Evolutionary conservation across 106 monocot genomes (phyloP).

Genomic region (Apostasia shenzhenica): DNA sequence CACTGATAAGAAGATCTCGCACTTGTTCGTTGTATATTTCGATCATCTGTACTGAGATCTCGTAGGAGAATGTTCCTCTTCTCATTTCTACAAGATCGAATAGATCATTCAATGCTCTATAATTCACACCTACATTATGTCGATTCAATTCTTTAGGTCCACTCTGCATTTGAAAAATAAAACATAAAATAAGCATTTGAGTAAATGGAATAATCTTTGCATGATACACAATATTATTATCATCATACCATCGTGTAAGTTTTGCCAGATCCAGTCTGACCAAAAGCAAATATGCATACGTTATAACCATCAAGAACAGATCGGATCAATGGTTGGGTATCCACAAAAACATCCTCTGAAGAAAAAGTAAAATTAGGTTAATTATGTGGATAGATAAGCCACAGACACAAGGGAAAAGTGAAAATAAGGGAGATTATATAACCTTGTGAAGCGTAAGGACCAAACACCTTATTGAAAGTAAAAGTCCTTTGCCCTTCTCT

Average conservation of each 20-base stretch:
- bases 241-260: slow-evolving; percentile 63
- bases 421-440: not conserved
- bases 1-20: slow-evolving; percentile 40
- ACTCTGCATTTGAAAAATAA: slow-evolving; percentile 17
- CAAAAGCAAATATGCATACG: slow-evolving; percentile 66
- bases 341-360: slow-evolving; percentile 37
- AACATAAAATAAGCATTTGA: not conserved
- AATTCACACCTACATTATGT: slow-evolving; percentile 55
- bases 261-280: slow-evolving; percentile 72
- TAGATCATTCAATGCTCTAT: slow-evolving; percentile 55
- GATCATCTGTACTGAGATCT: slow-evolving; percentile 54
- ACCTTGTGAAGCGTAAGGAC: slow-evolving; percentile 23
- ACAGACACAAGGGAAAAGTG: not conserved
- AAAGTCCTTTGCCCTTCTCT: slow-evolving; percentile 32
- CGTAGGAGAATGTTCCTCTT: slow-evolving; percentile 24
- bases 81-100: slow-evolving; percentile 38
- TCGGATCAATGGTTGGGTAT: slow-evolving; percentile 40
- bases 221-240: not conserved
- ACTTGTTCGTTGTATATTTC: slow-evolving; percentile 79
- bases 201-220: not conserved
- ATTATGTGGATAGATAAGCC: not conserved
- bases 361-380: not conserved
- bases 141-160: slow-evolving; percentile 36
- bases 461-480: slow-evolving; percentile 45
- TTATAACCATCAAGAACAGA: slow-evolving; percentile 54